Evolutionary conservation across 2,329 filamentous ascomycete species (phyloP).

Genomic region (Colletotrichum sp.): DNA sequence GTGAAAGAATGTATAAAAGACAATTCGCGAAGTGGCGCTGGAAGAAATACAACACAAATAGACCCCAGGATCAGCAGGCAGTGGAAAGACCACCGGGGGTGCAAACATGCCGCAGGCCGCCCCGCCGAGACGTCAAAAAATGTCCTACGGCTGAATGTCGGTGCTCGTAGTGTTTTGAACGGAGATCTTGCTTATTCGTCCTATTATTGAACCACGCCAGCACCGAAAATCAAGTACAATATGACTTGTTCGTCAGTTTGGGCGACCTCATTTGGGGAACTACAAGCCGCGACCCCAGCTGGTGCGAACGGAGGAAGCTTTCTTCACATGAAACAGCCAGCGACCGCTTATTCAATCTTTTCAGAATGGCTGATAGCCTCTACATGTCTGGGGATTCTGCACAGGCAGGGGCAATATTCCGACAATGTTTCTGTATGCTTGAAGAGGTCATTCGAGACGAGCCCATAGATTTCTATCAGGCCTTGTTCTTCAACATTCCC

Average conservation of each 20-base stretch:
- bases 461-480: not conserved
- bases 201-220: not conserved
- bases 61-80: too few relatives aligned
- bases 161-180: not conserved
- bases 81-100: not conserved
- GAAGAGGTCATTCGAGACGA: not conserved
- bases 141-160: too few relatives aligned
- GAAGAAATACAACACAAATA: not conserved
- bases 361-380: not conserved
- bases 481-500: not conserved
- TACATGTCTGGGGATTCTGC: not conserved
- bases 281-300: not conserved
- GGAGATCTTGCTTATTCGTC: not conserved
- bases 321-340: not conserved
- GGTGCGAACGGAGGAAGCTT: not conserved
- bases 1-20: not conserved
- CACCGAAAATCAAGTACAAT: too few relatives aligned
- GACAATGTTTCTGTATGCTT: not conserved
- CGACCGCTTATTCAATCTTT: not conserved
- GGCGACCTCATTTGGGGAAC: not conserved
- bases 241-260: not conserved
- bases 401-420: not conserved
- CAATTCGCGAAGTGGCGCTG: not conserved
- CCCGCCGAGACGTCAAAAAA: not conserved
- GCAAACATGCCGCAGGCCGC: not conserved